Conservation (phyloP, 306 rosid species). For the Dalbergia cochinchinensis region DNA sequence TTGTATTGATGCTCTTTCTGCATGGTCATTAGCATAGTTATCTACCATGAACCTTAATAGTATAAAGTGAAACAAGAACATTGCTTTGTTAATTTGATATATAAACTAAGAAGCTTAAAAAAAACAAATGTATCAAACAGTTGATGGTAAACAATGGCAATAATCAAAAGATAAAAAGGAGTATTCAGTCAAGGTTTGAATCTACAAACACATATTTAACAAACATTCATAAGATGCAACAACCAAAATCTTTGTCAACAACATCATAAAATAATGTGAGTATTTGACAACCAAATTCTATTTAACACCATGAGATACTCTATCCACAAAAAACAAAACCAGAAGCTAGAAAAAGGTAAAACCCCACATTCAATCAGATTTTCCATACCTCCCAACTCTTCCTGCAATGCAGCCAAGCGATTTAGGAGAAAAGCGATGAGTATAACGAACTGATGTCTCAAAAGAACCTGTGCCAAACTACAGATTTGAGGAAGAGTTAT, state of each 20-base stretch:
- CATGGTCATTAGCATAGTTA: background rate
- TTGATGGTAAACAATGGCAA: slow-evolving; percentile 5
- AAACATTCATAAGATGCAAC: slow-evolving; percentile 6
- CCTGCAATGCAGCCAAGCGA: slow-evolving; percentile 89
- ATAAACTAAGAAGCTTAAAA: background rate
- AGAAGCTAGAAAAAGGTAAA: slow-evolving; percentile 18
- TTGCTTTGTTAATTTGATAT: background rate
- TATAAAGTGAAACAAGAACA: slow-evolving; percentile 15
- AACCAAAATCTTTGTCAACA: background rate
- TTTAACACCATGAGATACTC: background rate
- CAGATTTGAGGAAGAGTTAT: slow-evolving; percentile 55
- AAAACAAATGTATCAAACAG: background rate
- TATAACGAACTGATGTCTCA: slow-evolving; percentile 75
- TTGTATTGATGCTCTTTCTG: background rate
- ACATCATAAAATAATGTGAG: background rate
- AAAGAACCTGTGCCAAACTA: slow-evolving; percentile 84
- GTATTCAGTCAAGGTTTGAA: background rate
- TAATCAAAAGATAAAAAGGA: background rate
- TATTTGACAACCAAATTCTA: slow-evolving; percentile 28
- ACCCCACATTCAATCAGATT: slow-evolving; percentile 30
- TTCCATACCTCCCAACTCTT: slow-evolving; percentile 85
- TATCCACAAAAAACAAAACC: slow-evolving; percentile 13
- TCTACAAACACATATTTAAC: background rate
- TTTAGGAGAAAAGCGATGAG: slow-evolving; percentile 78
- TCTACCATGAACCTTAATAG: too few relatives aligned